phyloP scores from a whole-genome alignment of 495 filamentous ascomycete genomes.

The Neurospora pannonica region DNA sequence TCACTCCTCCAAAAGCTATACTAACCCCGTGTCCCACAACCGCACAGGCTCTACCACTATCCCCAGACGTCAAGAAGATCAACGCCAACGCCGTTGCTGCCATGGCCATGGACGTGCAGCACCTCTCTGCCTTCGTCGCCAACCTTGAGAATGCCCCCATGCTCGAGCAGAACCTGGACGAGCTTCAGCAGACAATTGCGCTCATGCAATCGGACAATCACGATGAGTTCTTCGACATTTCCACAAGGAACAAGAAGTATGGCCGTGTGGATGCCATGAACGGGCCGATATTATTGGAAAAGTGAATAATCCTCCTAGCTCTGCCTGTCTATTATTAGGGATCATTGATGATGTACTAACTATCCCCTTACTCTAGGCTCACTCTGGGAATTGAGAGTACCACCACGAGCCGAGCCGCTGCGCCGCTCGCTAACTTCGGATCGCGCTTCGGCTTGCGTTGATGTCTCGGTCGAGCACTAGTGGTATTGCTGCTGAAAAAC shows the following conservation, averaged over 20 bases:
- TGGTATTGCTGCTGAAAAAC: neutral
- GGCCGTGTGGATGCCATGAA: slow-evolving; percentile 83
- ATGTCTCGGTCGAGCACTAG: slow-evolving; percentile 2
- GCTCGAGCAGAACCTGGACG: slow-evolving; percentile 77
- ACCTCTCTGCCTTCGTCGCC: slow-evolving; percentile 76
- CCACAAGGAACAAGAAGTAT: slow-evolving; percentile 81
- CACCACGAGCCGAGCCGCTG: slow-evolving; percentile 41
- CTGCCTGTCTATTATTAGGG: neutral
- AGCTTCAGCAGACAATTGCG: slow-evolving; percentile 78
- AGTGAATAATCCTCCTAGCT: too few species aligned
- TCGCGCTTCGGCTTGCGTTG: slow-evolving; percentile 64
- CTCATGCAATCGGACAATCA: slow-evolving; percentile 82
- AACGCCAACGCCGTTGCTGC: slow-evolving; percentile 76
- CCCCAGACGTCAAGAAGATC: slow-evolving; percentile 69
- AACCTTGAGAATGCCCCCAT: slow-evolving; percentile 68
- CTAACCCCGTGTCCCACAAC: neutral
- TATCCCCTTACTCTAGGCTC: slow-evolving; percentile 34
- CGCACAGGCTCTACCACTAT: slow-evolving; percentile 65
- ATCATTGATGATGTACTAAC: neutral
- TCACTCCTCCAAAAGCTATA: neutral
- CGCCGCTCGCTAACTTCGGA: slow-evolving; percentile 56
- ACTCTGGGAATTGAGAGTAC: slow-evolving; percentile 46
- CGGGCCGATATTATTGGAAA: slow-evolving; percentile 78
- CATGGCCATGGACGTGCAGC: slow-evolving; percentile 71
- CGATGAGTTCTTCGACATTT: slow-evolving; percentile 90